phyloP scores from a whole-genome alignment of 768 basidiomycete genomes.

The Hericium erinaceus region DNA sequence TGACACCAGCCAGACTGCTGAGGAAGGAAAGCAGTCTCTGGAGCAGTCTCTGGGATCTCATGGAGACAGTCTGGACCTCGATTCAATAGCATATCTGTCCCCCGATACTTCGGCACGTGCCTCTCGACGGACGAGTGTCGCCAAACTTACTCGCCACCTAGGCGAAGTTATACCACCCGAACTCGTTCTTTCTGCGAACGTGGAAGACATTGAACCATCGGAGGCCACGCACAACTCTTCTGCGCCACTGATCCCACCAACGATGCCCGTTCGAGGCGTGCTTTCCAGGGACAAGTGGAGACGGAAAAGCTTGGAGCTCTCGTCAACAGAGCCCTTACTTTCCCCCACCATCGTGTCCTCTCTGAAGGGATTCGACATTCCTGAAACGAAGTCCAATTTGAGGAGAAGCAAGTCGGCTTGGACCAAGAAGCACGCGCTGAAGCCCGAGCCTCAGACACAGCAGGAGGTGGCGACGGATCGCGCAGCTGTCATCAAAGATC shows the following conservation, averaged over 20 bases:
- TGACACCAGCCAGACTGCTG: too few species aligned
- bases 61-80: too few species aligned
- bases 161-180: slow-evolving; percentile 31
- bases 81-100: too few species aligned
- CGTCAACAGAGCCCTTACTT: not conserved
- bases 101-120: slow-evolving; percentile 4
- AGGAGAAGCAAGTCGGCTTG: slow-evolving; percentile 24
- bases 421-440: slow-evolving; percentile 7
- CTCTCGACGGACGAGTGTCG: slow-evolving; percentile 21
- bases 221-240: not conserved
- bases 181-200: slow-evolving; percentile 14
- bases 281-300: not conserved
- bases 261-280: not conserved
- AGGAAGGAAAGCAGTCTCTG: too few species aligned
- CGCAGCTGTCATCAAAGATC: not conserved
- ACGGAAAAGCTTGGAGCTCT: slow-evolving; percentile 3
- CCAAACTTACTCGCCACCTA: slow-evolving; percentile 28
- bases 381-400: not conserved
- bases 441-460: not conserved
- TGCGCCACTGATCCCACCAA: not conserved
- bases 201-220: not conserved
- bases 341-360: not conserved
- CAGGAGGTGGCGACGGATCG: slow-evolving; percentile 1
- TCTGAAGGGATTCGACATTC: too few species aligned
- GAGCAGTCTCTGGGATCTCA: too few species aligned